These are phyloP conservation scores for Circinella umbellata DNA, from an alignment of 371 early-diverging fungal genomes.

Conservation along the genomic window DNA sequence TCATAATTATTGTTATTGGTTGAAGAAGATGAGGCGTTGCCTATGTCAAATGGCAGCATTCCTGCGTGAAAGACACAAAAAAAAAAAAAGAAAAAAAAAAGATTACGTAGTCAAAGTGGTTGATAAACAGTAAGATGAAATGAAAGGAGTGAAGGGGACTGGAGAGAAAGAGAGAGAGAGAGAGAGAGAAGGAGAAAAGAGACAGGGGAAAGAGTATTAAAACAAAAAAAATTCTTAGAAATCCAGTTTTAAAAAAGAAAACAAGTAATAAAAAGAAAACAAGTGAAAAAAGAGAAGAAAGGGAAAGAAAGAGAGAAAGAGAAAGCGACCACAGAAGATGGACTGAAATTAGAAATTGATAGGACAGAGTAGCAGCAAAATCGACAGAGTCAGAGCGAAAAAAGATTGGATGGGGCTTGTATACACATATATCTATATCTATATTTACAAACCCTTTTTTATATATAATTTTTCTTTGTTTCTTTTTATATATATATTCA, in stretches of 20 bases:
- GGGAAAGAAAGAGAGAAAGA: slow-evolving; percentile 1
- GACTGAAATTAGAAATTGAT: background rate
- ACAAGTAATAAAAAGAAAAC: too few relatives aligned
- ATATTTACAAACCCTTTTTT: too few relatives aligned
- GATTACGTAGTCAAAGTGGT: background rate
- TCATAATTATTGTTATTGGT: slow-evolving; percentile 4
- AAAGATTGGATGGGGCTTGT: background rate
- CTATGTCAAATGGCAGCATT: slow-evolving; percentile 2
- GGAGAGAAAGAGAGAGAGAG: slow-evolving; percentile 8
- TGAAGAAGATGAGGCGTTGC: background rate
- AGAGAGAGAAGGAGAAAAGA: background rate
- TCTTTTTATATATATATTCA: too few relatives aligned
- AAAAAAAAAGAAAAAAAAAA: background rate
- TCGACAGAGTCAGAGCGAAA: too few relatives aligned
- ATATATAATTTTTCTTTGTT: too few relatives aligned
- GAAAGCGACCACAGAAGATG: background rate
- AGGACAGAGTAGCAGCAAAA: too few relatives aligned
- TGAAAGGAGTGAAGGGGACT: background rate
- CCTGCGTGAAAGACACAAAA: background rate
- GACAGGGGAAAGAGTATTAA: background rate
- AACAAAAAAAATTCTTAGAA: background rate
- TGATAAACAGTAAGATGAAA: background rate
- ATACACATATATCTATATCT: too few relatives aligned
- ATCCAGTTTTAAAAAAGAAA: too few relatives aligned
- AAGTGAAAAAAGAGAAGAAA: too few relatives aligned